Percentiles rank a stretch among this genome's conserved stretches.
These are phyloP conservation scores for Fusarium sp. DNA, from an alignment of 2,329 filamentous ascomycete species.

Conservation along the genomic window DNA sequence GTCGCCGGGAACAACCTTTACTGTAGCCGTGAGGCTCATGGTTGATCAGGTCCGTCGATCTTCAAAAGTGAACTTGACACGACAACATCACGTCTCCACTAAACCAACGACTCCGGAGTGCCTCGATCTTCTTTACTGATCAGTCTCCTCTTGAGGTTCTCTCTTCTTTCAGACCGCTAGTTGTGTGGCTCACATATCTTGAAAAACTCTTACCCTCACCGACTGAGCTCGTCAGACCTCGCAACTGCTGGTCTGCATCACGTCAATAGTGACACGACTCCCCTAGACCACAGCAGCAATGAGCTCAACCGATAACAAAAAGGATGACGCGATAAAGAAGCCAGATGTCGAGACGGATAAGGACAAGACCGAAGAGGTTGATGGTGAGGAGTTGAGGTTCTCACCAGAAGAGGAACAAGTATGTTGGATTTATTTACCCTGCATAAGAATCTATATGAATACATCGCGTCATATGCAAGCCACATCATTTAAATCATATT, in stretches of 20 bases:
- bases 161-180: not conserved
- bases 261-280: not conserved
- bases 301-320: slow-evolving; percentile 6
- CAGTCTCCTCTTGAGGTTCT: no score
- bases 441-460: not conserved
- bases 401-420: slow-evolving; percentile 69
- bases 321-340: not conserved
- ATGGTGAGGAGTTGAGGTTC: slow-evolving; percentile 54
- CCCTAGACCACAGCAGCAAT: not conserved
- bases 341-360: not conserved
- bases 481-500: not conserved
- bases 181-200: not conserved
- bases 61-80: not conserved
- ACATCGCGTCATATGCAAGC: not conserved
- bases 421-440: slow-evolving; percentile 42
- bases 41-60: not conserved
- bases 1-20: slow-evolving; percentile 3
- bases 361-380: not conserved
- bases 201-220: not conserved
- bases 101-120: no score
- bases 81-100: not conserved
- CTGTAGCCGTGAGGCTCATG: slow-evolving; percentile 14
- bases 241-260: not conserved
- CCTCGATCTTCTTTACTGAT: no score
- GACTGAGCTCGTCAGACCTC: not conserved